Base-by-base conservation (phyloP, 495 filamentous ascomycete genomes). In the Lineolata rhizophorae region DNA sequence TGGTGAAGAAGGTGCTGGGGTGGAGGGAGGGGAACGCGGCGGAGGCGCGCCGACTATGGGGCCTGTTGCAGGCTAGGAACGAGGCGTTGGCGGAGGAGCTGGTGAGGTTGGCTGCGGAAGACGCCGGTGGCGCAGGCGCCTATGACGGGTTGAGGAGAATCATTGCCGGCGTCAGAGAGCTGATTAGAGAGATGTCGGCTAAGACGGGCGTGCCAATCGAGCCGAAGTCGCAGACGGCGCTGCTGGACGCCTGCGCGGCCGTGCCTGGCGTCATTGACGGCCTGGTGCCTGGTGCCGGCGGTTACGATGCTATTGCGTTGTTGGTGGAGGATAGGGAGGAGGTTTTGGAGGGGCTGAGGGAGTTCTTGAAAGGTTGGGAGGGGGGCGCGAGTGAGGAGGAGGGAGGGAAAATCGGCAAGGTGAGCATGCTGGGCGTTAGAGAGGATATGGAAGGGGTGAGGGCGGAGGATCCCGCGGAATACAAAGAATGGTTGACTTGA, bases 201-300 rank as follows among this genome's bases (percentile, higher is more conserved):
- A 57, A 57, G 30, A 70, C 76, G 13, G 69, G 58, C 2, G 83
- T 90, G n/a, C 82, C 83, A 1, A 84, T 97, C 39, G 87, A 97
- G 57, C 87, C 87, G 0, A 61, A 60, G 16, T 72, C 71, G 29
- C 90, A 95, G 60, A 91, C 79, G 5, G 64, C 64, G 43, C 55
- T 97, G 37, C 54, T 97, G 24, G 75, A 97, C 53, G 74, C 69
- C 25, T 60, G 78, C 32, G 67, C 63, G 13, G 48, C 51, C 14
- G 50, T 94, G 2, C 63, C 73, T 0, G 90, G 90, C 10, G 80
- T 95, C 4, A 62, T 81, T 34, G 87, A 81, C 1, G 85, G 83
- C 5, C 81, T 95, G 2, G 90, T 93, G 0, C 87, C 87, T 3
- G 87, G 87, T 2, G 87, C 87, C 4, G 87, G 87, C 18, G 87